phyloP scores from a whole-genome alignment of 164 flowering plant species.

The Stephania japonica region DNA sequence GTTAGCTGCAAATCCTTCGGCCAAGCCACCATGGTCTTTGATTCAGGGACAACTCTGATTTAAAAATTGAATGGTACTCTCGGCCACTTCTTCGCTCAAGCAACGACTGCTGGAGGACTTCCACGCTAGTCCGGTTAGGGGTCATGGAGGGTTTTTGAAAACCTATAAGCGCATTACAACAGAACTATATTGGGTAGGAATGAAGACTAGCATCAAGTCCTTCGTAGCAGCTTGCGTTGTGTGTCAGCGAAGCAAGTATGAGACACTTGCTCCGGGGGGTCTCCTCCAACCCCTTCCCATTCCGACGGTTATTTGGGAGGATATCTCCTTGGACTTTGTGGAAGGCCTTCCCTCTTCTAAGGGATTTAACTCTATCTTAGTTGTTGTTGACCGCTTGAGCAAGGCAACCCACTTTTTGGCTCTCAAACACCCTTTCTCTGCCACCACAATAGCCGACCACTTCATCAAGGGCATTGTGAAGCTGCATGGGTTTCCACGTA shows the following conservation, averaged over 20 bases:
- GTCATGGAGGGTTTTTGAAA: no score
- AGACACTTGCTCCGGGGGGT: neutral
- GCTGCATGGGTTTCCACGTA: constrained; percentile 3
- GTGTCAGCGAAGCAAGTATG: neutral
- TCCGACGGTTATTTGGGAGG: no score
- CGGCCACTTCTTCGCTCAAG: no score
- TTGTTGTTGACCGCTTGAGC: neutral
- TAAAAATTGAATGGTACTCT: no score
- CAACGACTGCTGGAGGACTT: no score
- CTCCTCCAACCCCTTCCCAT: neutral
- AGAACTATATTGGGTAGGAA: neutral
- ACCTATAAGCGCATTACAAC: neutral
- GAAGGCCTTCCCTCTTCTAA: neutral
- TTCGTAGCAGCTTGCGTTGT: neutral
- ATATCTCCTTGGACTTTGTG: neutral
- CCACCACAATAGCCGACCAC: neutral
- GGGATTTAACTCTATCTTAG: no score
- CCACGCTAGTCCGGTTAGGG: no score
- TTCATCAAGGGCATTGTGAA: neutral
- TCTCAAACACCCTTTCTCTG: neutral
- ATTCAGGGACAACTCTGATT: no score
- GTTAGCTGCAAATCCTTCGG: no score
- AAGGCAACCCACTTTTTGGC: constrained; percentile 5
- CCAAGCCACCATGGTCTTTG: no score
- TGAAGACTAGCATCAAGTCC: neutral